phyloP scores from a whole-genome alignment of 805 yeast genomes.

The Clavispora asparagi region DNA sequence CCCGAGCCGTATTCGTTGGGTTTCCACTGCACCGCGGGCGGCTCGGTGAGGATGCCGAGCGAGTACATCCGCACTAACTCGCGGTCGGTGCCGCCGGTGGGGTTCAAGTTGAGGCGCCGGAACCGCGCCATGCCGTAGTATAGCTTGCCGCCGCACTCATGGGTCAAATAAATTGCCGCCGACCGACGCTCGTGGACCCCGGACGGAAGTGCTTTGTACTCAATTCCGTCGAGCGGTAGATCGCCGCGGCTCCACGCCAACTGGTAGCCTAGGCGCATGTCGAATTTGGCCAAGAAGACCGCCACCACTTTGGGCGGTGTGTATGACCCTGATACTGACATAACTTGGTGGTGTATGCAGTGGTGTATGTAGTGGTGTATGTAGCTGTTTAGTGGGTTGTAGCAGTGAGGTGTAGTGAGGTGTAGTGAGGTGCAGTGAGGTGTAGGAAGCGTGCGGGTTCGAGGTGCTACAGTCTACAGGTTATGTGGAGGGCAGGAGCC shows the following conservation, averaged over 20 bases:
- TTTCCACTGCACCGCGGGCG: conserved; percentile 31
- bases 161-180: conserved; percentile 29
- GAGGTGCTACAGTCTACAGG: no score
- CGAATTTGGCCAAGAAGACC: conserved; percentile 33
- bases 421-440: no score
- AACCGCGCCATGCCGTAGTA: conserved; percentile 35
- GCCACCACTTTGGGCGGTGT: conserved; percentile 24
- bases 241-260: conserved; percentile 30
- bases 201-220: conserved; percentile 35
- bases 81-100: conserved; percentile 14
- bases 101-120: conserved; percentile 18
- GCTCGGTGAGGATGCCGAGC: conserved; percentile 55
- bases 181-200: conserved; percentile 33
- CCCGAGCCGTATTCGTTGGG: conserved; percentile 34
- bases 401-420: no score
- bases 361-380: no score
- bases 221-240: conserved; percentile 24
- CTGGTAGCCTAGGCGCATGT: conserved; percentile 30
- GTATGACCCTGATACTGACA: background rate
- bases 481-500: no score
- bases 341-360: background rate
- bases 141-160: conserved; percentile 15
- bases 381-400: background rate
- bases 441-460: no score
- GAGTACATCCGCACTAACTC: conserved; percentile 54